phyloP scores from a whole-genome alignment of 192 early-diverging fungal species.

The Globomyces pollinis-pini region DNA sequence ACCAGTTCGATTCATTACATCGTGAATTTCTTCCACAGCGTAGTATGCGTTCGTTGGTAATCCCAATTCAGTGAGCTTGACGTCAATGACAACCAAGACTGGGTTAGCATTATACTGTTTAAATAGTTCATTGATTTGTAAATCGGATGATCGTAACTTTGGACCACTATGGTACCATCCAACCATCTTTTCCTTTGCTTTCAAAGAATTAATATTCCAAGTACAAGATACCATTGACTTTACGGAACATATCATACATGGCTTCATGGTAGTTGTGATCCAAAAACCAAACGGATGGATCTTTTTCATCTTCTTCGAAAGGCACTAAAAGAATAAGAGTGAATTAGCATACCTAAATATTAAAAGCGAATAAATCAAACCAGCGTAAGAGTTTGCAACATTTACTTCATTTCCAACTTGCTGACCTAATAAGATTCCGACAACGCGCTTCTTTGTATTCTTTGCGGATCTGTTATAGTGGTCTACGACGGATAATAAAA shows the following conservation, averaged over 20 bases:
- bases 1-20: conserved; percentile 49
- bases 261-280: conserved; percentile 99
- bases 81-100: conserved; percentile 94
- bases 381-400: conserved; percentile 95
- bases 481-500: conserved; percentile 96
- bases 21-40: conserved; percentile 95
- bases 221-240: conserved; percentile 79
- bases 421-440: conserved; percentile 95
- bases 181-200: conserved; percentile 90
- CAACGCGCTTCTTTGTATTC: conserved; percentile 91
- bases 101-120: conserved; percentile 92
- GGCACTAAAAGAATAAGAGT: conserved; percentile 57
- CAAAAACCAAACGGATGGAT: conserved; percentile 95
- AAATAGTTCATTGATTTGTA: conserved; percentile 98
- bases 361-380: conserved; percentile 40
- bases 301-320: conserved; percentile 99
- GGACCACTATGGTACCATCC: conserved; percentile 99
- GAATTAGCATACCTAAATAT: conserved; percentile 3
- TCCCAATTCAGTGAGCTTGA: conserved; percentile 85
- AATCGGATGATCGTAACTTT: conserved; percentile 88
- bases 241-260: conserved; percentile 99
- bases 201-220: conserved; percentile 18
- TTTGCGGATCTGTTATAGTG: conserved; percentile 96
- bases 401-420: conserved; percentile 78
- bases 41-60: conserved; percentile 97